A percentile compares a stretch with the other conserved stretches of the same genome.
Evolutionary conservation across 2,329 filamentous ascomycete species (phyloP).

Genomic region (Pyricularia sp.): DNA sequence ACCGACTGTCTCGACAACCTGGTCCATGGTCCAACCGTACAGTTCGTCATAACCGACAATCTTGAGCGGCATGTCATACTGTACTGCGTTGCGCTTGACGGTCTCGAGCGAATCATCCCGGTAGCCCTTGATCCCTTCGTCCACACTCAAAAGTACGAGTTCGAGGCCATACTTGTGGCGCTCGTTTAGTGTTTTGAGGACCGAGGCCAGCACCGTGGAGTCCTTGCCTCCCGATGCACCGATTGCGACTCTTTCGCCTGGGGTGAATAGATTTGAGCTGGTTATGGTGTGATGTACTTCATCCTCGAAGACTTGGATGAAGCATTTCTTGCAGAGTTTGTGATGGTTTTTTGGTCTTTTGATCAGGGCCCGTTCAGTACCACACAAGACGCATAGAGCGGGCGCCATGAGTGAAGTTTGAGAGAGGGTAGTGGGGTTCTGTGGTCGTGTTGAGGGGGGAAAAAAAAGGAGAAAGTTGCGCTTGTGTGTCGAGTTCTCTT

Average conservation of each 20-base stretch:
- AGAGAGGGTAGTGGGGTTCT: neutral
- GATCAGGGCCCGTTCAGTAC: conserved; percentile 67
- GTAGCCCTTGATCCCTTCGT: conserved; percentile 96
- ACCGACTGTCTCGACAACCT: conserved; percentile 88
- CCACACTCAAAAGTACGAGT: conserved; percentile 77
- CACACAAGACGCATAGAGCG: conserved; percentile 61
- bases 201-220: conserved; percentile 87
- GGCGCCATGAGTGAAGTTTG: conserved; percentile 51
- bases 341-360: conserved; percentile 90
- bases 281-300: conserved; percentile 91
- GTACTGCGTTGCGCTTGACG: conserved; percentile 81
- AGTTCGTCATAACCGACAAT: conserved; percentile 89
- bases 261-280: conserved; percentile 64
- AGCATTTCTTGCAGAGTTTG: conserved; percentile 84
- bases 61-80: conserved; percentile 83
- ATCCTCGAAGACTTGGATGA: conserved; percentile 75
- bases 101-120: conserved; percentile 92
- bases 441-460: neutral
- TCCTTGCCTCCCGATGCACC: conserved; percentile 96
- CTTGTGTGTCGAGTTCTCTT: conserved; percentile 3
- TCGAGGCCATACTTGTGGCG: conserved; percentile 77
- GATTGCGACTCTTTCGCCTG: conserved; percentile 80
- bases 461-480: neutral
- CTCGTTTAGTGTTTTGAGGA: conserved; percentile 89
- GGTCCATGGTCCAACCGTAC: conserved; percentile 99